These are phyloP conservation scores for Ceratorhiza oryzae-sativae DNA, from an alignment of 1,284 basidiomycete genomes.

Conservation along the genomic window DNA sequence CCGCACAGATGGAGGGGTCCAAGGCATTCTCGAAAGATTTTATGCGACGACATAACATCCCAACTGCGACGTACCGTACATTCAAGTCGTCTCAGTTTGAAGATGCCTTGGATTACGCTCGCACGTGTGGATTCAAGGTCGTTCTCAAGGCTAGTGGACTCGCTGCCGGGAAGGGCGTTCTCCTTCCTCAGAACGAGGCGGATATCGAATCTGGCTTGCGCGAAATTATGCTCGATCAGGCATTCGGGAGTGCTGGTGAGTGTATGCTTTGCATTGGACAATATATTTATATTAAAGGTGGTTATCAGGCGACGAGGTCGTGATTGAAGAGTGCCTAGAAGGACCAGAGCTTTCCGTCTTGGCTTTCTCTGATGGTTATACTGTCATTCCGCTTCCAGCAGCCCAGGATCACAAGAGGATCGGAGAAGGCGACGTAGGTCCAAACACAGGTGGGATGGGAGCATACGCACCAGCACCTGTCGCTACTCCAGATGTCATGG, in stretches of 20 bases:
- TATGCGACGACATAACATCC: conserved; percentile 92
- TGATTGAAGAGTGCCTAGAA: conserved; percentile 87
- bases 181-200: conserved; percentile 83
- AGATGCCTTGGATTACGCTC: conserved; percentile 79
- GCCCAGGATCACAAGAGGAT: conserved; percentile 99
- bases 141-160: conserved; percentile 97
- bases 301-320: conserved; percentile 78
- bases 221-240: conserved; percentile 85
- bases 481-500: conserved; percentile 81
- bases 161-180: conserved; percentile 95
- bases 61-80: conserved; percentile 85
- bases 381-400: conserved; percentile 86
- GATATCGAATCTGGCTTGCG: conserved; percentile 83
- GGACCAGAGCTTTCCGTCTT: conserved; percentile 95
- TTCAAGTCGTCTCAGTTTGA: conserved; percentile 78
- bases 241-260: conserved; percentile 86
- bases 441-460: conserved; percentile 98
- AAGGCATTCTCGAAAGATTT: conserved; percentile 98
- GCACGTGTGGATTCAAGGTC: conserved; percentile 75
- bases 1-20: conserved; percentile 96
- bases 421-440: conserved; percentile 92
- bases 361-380: conserved; percentile 97
- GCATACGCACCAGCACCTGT: conserved; percentile 95
- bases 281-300: neutral
- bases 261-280: conserved; percentile 23